A percentile compares a stretch with the other conserved stretches of the same genome.
Evolutionary conservation across 2,329 filamentous ascomycete species (phyloP).

Genomic region (Monosporascus cannonballus): DNA sequence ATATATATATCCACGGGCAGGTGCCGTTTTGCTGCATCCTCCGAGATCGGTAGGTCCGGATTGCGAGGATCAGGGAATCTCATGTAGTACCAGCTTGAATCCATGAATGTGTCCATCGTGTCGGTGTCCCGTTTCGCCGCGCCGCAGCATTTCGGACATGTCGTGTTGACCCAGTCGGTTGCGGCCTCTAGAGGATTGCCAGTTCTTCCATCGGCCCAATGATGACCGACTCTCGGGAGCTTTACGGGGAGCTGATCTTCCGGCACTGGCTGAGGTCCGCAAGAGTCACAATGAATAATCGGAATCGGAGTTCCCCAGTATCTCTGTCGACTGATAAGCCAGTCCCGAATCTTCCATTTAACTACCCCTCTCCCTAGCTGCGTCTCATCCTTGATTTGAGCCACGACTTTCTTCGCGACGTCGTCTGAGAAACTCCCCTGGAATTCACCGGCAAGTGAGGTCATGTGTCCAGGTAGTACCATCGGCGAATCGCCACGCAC

Average conservation of each 20-base stretch:
- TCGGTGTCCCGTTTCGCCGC: constrained; percentile 78
- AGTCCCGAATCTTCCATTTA: constrained; percentile 79
- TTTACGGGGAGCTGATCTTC: constrained; percentile 69
- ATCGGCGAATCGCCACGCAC: constrained; percentile 48
- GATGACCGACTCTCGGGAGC: constrained; percentile 62
- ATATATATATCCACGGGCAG: constrained; percentile 85
- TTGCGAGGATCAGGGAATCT: constrained; percentile 72
- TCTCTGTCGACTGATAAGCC: constrained; percentile 85
- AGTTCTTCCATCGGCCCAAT: constrained; percentile 61
- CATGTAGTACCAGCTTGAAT: constrained; percentile 91
- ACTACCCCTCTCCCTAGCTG: constrained; percentile 56
- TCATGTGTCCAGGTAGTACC: constrained; percentile 61
- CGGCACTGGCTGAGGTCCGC: constrained; percentile 75
- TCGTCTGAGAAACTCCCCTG: constrained; percentile 56
- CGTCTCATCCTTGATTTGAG: constrained; percentile 44
- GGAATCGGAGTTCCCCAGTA: constrained; percentile 92
- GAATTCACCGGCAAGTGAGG: constrained; percentile 58
- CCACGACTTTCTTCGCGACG: constrained; percentile 55
- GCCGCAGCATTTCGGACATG: constrained; percentile 67
- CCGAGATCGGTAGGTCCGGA: constrained; percentile 51
- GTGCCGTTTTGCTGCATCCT: constrained; percentile 45
- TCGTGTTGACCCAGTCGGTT: constrained; percentile 66
- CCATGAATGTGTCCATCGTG: constrained; percentile 95
- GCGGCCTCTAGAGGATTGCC: constrained; percentile 74
- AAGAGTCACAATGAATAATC: constrained; percentile 72